These are phyloP conservation scores for Alternaria infectoria DNA, from an alignment of 2,329 filamentous ascomycete genomes.

Conservation along the genomic window DNA sequence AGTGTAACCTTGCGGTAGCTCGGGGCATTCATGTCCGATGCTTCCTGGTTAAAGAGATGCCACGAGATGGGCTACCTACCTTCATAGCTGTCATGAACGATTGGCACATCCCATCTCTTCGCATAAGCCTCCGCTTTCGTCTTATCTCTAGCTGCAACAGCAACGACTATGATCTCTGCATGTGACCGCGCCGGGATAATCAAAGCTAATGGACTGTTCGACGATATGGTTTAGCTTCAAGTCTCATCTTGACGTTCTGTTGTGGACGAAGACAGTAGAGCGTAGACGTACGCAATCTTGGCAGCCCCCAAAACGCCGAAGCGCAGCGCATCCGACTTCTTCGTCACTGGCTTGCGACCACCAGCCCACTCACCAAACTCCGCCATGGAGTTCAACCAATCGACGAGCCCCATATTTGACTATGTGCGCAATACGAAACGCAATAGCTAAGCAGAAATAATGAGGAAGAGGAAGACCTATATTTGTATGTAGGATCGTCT, in stretches of 20 bases:
- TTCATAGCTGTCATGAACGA: conserved; percentile 59
- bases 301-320: conserved; percentile 48
- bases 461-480: background rate
- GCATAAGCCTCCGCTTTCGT: conserved; percentile 58
- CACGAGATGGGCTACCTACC: conserved; percentile 36
- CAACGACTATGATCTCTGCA: conserved; percentile 60
- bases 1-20: background rate
- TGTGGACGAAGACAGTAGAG: background rate
- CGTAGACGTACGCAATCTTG: conserved; percentile 38
- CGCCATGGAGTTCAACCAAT: conserved; percentile 10
- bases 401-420: background rate
- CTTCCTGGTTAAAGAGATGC: background rate
- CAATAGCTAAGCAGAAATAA: background rate
- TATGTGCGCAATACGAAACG: background rate
- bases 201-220: conserved; percentile 50
- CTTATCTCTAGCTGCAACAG: conserved; percentile 60
- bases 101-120: conserved; percentile 59
- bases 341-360: conserved; percentile 9
- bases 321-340: conserved; percentile 32
- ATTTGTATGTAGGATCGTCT: background rate
- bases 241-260: background rate
- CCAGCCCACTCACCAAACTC: conserved; percentile 16
- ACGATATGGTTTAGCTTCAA: background rate
- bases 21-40: background rate
- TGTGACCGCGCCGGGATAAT: conserved; percentile 60